phyloP scores from a whole-genome alignment of 148 eudicot genomes.

The Silene conica region DNA sequence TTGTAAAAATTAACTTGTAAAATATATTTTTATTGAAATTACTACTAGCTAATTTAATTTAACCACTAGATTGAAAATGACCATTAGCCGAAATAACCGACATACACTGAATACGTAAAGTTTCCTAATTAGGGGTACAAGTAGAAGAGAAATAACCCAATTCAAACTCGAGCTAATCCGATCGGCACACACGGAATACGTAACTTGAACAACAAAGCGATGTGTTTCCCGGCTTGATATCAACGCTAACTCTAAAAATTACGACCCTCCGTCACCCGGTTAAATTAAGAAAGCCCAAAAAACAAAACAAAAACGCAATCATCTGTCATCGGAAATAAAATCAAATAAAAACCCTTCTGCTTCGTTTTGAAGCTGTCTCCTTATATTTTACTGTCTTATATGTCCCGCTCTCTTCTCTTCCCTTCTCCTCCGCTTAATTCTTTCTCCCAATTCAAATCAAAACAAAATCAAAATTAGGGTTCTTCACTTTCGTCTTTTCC shows the following conservation, averaged over 20 bases:
- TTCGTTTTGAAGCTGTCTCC: conserved; percentile 65
- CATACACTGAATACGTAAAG: no score
- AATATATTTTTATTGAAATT: no score
- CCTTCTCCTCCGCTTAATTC: conserved; percentile 18
- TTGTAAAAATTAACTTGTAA: no score
- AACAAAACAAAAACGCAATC: not conserved
- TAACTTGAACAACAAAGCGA: not conserved
- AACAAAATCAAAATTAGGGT: conserved; percentile 32
- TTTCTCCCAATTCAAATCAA: conserved; percentile 18
- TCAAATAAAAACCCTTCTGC: conserved; percentile 35
- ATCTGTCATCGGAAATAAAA: not conserved
- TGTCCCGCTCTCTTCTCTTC: conserved; percentile 23
- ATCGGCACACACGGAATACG: no score
- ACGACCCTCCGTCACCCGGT: no score
- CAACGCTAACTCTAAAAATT: conserved; percentile 19
- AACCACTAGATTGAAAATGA: no score
- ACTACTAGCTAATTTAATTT: no score
- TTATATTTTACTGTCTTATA: conserved; percentile 10
- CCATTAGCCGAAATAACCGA: no score
- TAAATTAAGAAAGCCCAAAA: not conserved
- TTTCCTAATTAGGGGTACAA: no score
- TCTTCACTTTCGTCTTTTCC: not conserved
- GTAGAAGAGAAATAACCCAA: no score
- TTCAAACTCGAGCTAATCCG: no score
- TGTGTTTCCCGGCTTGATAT: conserved; percentile 5